A percentile compares a stretch with the other conserved stretches of the same genome.
These are phyloP conservation scores for Amniculicola lignicola DNA, from an alignment of 495 filamentous ascomycete species.

Conservation along the genomic window DNA sequence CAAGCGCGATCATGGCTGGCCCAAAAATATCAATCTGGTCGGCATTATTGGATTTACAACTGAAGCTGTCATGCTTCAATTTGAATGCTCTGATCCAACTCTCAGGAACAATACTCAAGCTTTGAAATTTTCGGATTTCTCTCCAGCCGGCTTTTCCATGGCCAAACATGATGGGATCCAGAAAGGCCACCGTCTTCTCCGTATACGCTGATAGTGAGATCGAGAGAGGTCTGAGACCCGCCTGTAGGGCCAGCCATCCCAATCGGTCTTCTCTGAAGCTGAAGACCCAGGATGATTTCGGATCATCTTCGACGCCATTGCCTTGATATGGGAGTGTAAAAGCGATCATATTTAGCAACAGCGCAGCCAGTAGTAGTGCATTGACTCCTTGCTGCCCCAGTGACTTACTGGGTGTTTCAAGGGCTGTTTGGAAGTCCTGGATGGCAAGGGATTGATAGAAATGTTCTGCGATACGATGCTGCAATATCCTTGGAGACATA, in stretches of 20 bases:
- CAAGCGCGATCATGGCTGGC: background rate
- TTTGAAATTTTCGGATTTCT: background rate
- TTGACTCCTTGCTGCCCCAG: background rate
- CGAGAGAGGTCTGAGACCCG: conserved; percentile 7
- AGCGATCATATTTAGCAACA: conserved; percentile 9
- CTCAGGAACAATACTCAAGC: background rate
- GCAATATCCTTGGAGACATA: conserved; percentile 4
- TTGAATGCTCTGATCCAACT: conserved; percentile 10
- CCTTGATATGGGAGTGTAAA: conserved; percentile 1
- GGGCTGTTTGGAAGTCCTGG: background rate
- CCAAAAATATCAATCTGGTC: background rate
- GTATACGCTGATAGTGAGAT: background rate
- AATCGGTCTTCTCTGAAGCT: background rate
- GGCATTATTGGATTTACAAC: background rate
- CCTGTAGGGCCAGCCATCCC: conserved; percentile 10
- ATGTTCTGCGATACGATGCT: conserved; percentile 13
- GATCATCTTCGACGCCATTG: background rate
- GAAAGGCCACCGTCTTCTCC: background rate
- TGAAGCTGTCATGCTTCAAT: background rate
- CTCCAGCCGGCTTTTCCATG: background rate
- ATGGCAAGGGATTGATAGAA: conserved; percentile 1
- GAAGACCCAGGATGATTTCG: conserved; percentile 8
- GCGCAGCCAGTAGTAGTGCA: background rate
- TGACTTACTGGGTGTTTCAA: background rate
- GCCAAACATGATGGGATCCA: conserved; percentile 4